Conservation (phyloP, 305 asterid species). For the Fraxinus nigra region DNA sequence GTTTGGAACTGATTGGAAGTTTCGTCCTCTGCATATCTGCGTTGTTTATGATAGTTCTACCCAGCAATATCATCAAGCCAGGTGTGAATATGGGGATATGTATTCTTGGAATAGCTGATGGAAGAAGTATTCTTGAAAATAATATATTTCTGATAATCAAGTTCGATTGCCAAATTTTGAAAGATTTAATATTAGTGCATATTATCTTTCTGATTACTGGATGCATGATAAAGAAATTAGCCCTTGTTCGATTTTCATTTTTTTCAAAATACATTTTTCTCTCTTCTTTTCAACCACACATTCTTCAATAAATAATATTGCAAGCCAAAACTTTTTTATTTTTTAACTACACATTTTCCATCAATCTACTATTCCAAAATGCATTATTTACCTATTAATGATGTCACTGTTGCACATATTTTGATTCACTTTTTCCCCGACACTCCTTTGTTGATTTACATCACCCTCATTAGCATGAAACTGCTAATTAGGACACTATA, state of each 20-base stretch:
- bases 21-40: slow-evolving; percentile 81
- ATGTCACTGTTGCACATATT: background rate
- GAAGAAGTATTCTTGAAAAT: background rate
- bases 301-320: background rate
- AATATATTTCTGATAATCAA: background rate
- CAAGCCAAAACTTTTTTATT: background rate
- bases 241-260: background rate
- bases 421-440: background rate
- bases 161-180: background rate
- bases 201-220: background rate
- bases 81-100: slow-evolving; percentile 35
- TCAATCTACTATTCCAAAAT: background rate
- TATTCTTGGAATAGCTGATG: background rate
- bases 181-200: background rate
- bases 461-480: background rate
- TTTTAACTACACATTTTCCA: background rate
- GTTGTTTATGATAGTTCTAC: slow-evolving; percentile 73
- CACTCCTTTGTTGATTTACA: background rate
- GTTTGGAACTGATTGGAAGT: slow-evolving; percentile 83
- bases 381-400: background rate
- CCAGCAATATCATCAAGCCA: slow-evolving; percentile 93
- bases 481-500: background rate
- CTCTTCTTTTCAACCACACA: background rate
- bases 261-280: background rate
- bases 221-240: background rate